These are phyloP conservation scores for Candida silvatica DNA, from an alignment of 805 yeast genomes.

Conservation along the genomic window DNA sequence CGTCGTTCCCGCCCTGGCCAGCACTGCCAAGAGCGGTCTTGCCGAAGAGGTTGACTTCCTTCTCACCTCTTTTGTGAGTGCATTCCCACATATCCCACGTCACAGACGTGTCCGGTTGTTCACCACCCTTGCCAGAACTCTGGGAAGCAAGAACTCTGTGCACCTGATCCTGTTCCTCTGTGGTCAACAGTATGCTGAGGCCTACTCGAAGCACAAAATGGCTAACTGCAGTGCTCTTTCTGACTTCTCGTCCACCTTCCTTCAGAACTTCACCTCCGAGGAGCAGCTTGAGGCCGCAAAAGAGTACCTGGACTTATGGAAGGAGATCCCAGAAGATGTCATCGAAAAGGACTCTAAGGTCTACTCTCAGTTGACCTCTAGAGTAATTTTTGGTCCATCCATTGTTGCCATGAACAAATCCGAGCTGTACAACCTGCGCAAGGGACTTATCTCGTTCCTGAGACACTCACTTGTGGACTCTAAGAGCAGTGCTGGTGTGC, in stretches of 20 bases:
- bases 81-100: conserved; percentile 91
- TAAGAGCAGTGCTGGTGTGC: conserved; percentile 29
- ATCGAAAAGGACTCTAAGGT: conserved; percentile 29
- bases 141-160: conserved; percentile 60
- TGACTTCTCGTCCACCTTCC: conserved; percentile 65
- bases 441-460: conserved; percentile 47
- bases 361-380: conserved; percentile 31
- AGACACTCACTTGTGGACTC: conserved; percentile 38
- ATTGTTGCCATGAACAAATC: conserved; percentile 39
- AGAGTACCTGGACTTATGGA: conserved; percentile 45
- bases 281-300: conserved; percentile 57
- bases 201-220: conserved; percentile 44
- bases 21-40: conserved; percentile 33
- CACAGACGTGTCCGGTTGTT: conserved; percentile 88
- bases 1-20: conserved; percentile 83
- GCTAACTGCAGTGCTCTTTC: conserved; percentile 60
- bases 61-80: conserved; percentile 84
- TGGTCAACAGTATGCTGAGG: conserved; percentile 66
- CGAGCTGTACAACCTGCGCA: conserved; percentile 41
- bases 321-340: conserved; percentile 32
- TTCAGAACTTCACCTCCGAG: conserved; percentile 55
- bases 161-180: conserved; percentile 69
- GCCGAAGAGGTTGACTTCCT: conserved; percentile 73
- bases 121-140: conserved; percentile 65
- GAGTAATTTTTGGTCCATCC: conserved; percentile 58